phyloP scores from a whole-genome alignment of 768 basidiomycete species.

The Brasilioporus rufonigricans region DNA sequence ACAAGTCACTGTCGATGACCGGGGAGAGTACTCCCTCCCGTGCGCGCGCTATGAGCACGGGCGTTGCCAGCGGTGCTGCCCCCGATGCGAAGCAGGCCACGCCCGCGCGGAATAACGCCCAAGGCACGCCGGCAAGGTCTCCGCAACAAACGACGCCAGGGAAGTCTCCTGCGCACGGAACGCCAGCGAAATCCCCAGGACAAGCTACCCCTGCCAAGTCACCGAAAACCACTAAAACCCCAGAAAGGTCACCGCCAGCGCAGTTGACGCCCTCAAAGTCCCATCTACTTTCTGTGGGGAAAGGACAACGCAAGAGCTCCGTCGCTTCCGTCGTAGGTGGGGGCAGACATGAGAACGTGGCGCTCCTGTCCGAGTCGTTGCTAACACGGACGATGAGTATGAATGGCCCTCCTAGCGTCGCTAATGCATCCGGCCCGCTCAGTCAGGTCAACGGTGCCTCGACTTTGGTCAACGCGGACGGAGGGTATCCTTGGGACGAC shows the following conservation, averaged over 20 bases:
- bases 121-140: conserved; percentile 16
- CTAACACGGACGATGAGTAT: conserved; percentile 7
- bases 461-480: conserved; percentile 20
- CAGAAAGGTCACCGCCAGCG: conserved; percentile 17
- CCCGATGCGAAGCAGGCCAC: conserved; percentile 14
- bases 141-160: conserved; percentile 18
- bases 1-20: conserved; percentile 27
- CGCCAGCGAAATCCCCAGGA: conserved; percentile 22
- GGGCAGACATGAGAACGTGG: conserved; percentile 14
- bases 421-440: conserved; percentile 16
- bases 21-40: conserved; percentile 13
- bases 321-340: conserved; percentile 16
- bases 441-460: conserved; percentile 25
- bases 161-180: conserved; percentile 15
- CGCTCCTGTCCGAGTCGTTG: conserved; percentile 19
- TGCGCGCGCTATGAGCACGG: conserved; percentile 17
- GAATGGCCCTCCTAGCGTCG: conserved; percentile 19
- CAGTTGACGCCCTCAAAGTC: conserved; percentile 22
- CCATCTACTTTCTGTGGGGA: conserved; percentile 15
- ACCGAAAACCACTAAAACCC: conserved; percentile 19
- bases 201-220: conserved; percentile 25
- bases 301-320: conserved; percentile 20
- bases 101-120: conserved; percentile 10
- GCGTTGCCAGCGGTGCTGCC: conserved; percentile 1
- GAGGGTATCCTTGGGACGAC: conserved; percentile 27